Base-by-base conservation (phyloP, 768 basidiomycete genomes). In the Phylloporus arenicola region DNA sequence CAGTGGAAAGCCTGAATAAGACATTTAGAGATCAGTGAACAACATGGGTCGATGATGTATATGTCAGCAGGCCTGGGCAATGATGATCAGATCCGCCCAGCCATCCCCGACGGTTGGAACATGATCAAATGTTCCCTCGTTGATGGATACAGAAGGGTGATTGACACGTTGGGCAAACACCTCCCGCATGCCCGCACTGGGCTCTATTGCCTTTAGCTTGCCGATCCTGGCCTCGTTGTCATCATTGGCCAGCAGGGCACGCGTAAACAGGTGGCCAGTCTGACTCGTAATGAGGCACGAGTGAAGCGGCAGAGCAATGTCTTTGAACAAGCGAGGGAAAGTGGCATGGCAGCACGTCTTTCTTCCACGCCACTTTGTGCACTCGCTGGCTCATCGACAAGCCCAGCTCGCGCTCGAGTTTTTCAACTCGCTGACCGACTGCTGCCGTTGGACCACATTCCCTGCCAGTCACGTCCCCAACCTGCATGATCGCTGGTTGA, bases 191-290 rank as follows among this genome's bases (percentile, higher is more conserved):
- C 93, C 94, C 40, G 75, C 73, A 56, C 86, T 88, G 14, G 94
- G 94, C 65, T 97, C 94, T 29, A 93, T 61, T 4, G 88, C 89
- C 45, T 74, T 74, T 16, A 94, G 64, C 41, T 75, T 66, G 25
- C 70, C 71, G 43, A 92, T 72, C 50, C 62, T 64, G 38, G 66
- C 61, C 16, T 76, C 59, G 78, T 78, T 83, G 34, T 73, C 76
- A 14, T 75, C 72, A 64, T 88, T 78, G 6, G 79, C 77, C 35
- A 94, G 72, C 20, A 95, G 67, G 3, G 90, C 84, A 10, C 90
- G 81, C 11, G 92, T 90, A 67, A 93, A 95, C 48, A 96, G 82
- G n/a, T n/a, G n/a, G n/a, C n/a, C n/a, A n/a, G n/a, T n/a, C n/a
- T n/a, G n/a, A n/a, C n/a, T n/a, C n/a, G n/a, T n/a, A n/a, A n/a